A percentile compares a stretch with the other conserved stretches of the same genome.
Evolutionary conservation across 148 eudicot genomes (phyloP).

Genomic region (Drosera capensis): DNA sequence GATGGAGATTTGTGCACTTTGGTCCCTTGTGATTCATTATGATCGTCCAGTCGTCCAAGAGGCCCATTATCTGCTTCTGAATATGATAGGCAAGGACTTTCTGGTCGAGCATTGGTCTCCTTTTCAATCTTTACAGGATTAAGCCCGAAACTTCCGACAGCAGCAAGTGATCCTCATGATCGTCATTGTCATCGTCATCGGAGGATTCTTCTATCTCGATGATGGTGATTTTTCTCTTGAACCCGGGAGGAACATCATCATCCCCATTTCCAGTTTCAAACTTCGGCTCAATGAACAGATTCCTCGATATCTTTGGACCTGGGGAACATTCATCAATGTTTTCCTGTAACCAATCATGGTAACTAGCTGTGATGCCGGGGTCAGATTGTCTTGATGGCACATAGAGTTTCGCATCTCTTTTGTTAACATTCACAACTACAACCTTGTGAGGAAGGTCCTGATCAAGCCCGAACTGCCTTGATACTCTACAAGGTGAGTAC

Average conservation of each 20-base stretch:
- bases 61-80: too few relatives aligned
- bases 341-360: slow-evolving; percentile 28
- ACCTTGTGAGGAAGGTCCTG: slow-evolving; percentile 19
- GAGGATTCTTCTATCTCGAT: too few relatives aligned
- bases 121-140: too few relatives aligned
- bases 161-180: too few relatives aligned
- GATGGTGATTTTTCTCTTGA: background rate
- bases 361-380: slow-evolving; percentile 15
- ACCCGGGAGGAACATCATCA: background rate
- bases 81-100: too few relatives aligned
- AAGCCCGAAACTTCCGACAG: too few relatives aligned
- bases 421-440: slow-evolving; percentile 1
- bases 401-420: slow-evolving; percentile 10
- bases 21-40: too few relatives aligned
- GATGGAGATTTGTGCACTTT: too few relatives aligned
- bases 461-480: slow-evolving; percentile 36
- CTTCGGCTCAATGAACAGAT: background rate
- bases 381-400: slow-evolving; percentile 18
- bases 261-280: background rate
- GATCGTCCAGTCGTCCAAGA: too few relatives aligned
- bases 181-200: too few relatives aligned
- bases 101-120: too few relatives aligned
- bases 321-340: background rate
- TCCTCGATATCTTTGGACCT: background rate
- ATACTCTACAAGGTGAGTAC: slow-evolving; percentile 32